Conservation (phyloP, 768 basidiomycete genomes). For the Lentinula raphanica region DNA sequence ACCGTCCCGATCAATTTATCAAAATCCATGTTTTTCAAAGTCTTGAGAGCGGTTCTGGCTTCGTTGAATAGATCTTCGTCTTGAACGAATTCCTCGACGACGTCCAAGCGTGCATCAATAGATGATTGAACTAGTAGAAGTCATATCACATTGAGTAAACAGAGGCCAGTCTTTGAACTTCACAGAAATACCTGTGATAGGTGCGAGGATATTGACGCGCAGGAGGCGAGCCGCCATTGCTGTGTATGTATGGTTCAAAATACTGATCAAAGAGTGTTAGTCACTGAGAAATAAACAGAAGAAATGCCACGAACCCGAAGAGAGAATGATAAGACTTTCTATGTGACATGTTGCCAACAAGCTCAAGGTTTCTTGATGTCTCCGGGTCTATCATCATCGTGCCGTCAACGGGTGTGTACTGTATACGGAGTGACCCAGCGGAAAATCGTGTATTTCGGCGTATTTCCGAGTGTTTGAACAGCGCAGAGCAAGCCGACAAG, state of each 20-base stretch:
- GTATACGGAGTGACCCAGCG: constrained; percentile 62
- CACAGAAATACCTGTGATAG: constrained; percentile 54
- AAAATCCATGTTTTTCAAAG: constrained; percentile 76
- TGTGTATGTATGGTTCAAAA: constrained; percentile 78
- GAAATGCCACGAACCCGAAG: constrained; percentile 55
- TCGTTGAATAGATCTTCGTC: constrained; percentile 70
- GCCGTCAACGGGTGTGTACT: constrained; percentile 77
- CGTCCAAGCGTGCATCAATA: constrained; percentile 80
- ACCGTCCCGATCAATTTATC: constrained; percentile 81
- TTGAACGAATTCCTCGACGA: constrained; percentile 79
- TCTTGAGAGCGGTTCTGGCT: constrained; percentile 62
- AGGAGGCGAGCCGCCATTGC: constrained; percentile 86
- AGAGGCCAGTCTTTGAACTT: no score
- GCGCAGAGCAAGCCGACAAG: constrained; percentile 76
- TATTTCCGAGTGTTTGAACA: constrained; percentile 81
- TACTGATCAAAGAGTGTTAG: constrained; percentile 34
- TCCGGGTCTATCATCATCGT: constrained; percentile 95
- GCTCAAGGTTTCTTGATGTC: constrained; percentile 82
- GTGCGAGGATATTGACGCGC: constrained; percentile 76
- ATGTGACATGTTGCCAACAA: constrained; percentile 69
- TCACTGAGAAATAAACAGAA: not conserved
- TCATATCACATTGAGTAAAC: not conserved
- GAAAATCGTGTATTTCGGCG: constrained; percentile 70
- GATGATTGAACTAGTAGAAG: constrained; percentile 55
- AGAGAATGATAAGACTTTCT: constrained; percentile 71